Conservation (phyloP, 75 land plant genomes). For the Cryptomeria japonica region DNA sequence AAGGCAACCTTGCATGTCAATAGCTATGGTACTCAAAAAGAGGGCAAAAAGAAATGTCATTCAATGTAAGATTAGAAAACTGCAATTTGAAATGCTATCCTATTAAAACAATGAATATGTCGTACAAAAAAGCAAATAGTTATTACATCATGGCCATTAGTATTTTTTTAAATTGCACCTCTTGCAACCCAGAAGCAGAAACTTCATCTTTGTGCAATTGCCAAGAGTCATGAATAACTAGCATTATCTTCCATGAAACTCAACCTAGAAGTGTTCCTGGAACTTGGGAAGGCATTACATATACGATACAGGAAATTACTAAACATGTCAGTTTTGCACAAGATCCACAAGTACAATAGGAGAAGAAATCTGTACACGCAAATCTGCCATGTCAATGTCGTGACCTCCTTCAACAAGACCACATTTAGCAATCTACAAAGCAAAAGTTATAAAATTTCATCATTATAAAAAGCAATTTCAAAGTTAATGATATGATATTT, state of each 20-base stretch:
- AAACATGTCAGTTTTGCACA: conserved; percentile 20
- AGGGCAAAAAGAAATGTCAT: neutral
- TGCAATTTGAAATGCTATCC: neutral
- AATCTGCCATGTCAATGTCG: conserved; percentile 93
- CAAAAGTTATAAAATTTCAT: neutral
- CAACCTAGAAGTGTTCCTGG: neutral
- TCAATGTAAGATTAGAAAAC: neutral
- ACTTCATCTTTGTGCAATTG: neutral
- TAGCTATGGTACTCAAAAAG: neutral
- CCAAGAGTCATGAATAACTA: neutral
- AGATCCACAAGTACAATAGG: conserved; percentile 79
- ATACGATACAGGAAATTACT: neutral
- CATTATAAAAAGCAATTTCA: conserved; percentile 3
- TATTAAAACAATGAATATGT: neutral
- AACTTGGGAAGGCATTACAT: neutral
- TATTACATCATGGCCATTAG: neutral
- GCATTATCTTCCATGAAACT: neutral
- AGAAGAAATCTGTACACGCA: conserved; percentile 72
- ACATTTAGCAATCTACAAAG: conserved; percentile 73
- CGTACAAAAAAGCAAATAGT: neutral
- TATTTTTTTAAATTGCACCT: neutral
- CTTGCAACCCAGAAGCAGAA: neutral
- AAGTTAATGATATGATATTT: neutral
- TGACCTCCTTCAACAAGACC: conserved; percentile 99
- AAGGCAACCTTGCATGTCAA: neutral